Percentiles rank a stretch among this genome's conserved stretches.
Conservation (phyloP, 1,139 yeast species). For the Saccharomycopsis crataegensis region DNA sequence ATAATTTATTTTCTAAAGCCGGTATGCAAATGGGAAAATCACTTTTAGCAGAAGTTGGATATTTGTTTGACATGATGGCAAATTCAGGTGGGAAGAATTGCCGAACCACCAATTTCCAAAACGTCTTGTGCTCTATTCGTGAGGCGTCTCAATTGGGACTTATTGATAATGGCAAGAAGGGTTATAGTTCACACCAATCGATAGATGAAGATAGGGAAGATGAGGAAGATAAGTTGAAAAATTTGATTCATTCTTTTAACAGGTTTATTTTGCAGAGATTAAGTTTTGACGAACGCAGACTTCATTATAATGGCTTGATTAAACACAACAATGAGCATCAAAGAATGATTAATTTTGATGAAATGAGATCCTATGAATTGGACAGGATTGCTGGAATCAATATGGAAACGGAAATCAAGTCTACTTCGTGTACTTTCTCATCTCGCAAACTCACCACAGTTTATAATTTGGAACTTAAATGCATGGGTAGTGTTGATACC, state of each 20-base stretch:
- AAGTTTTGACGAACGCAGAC: slow-evolving; percentile 38
- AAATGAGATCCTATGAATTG: slow-evolving; percentile 22
- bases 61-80: slow-evolving; percentile 82
- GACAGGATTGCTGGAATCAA: slow-evolving; percentile 36
- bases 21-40: slow-evolving; percentile 25
- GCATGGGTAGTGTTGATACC: neutral
- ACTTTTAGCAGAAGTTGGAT: slow-evolving; percentile 75
- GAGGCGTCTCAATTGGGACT: slow-evolving; percentile 46
- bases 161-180: slow-evolving; percentile 33
- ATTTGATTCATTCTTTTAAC: slow-evolving; percentile 48
- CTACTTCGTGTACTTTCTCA: slow-evolving; percentile 33
- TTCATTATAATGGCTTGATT: slow-evolving; percentile 22
- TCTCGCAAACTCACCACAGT: slow-evolving; percentile 29
- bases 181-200: slow-evolving; percentile 9
- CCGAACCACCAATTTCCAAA: slow-evolving; percentile 65
- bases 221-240: slow-evolving; percentile 27
- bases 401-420: slow-evolving; percentile 36
- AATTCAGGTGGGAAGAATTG: slow-evolving; percentile 70
- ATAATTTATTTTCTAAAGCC: slow-evolving; percentile 1
- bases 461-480: slow-evolving; percentile 33
- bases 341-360: neutral
- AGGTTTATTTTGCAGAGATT: slow-evolving; percentile 49
- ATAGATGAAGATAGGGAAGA: neutral
- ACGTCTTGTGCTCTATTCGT: slow-evolving; percentile 37
- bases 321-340: neutral